Percentiles rank a stretch among this genome's conserved stretches.
Conservation (phyloP, 768 basidiomycete genomes). For the Kwoniella newhampshirensis region DNA sequence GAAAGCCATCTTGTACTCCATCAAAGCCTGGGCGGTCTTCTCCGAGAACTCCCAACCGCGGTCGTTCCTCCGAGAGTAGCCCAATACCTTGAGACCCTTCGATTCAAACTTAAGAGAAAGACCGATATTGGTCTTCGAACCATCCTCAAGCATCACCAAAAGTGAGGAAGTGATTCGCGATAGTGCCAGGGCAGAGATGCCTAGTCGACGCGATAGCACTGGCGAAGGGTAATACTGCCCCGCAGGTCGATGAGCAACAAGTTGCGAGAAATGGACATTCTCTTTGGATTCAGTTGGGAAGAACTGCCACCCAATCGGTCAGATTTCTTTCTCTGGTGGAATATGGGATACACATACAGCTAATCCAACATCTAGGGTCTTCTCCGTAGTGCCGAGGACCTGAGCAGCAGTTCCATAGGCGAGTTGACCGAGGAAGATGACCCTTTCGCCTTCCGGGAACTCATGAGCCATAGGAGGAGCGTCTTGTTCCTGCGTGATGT, state of each 20-base stretch:
- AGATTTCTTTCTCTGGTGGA: too few relatives aligned
- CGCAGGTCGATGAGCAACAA: slow-evolving; percentile 61
- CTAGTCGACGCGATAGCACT: slow-evolving; percentile 69
- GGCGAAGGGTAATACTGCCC: slow-evolving; percentile 75
- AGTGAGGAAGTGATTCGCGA: slow-evolving; percentile 91
- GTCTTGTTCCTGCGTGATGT: slow-evolving; percentile 63
- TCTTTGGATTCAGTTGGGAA: slow-evolving; percentile 81
- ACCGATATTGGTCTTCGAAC: slow-evolving; percentile 82
- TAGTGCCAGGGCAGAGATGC: slow-evolving; percentile 73
- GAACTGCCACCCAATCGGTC: slow-evolving; percentile 60
- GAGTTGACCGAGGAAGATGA: slow-evolving; percentile 93
- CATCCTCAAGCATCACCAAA: slow-evolving; percentile 76
- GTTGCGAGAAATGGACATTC: slow-evolving; percentile 70
- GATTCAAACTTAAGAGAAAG: slow-evolving; percentile 94
- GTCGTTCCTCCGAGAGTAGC: slow-evolving; percentile 82
- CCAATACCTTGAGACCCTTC: slow-evolving; percentile 87
- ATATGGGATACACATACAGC: slow-evolving; percentile 62
- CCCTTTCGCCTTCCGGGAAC: slow-evolving; percentile 82
- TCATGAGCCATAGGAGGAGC: slow-evolving; percentile 81
- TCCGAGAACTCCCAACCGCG: slow-evolving; percentile 91
- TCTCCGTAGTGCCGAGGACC: slow-evolving; percentile 70
- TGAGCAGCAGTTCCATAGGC: slow-evolving; percentile 95
- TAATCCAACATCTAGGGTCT: slow-evolving; percentile 73
- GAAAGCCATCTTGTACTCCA: slow-evolving; percentile 80
- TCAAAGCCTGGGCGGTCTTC: slow-evolving; percentile 74